Conservation (phyloP, 257 asterid species). For the Sherardia arvensis region DNA sequence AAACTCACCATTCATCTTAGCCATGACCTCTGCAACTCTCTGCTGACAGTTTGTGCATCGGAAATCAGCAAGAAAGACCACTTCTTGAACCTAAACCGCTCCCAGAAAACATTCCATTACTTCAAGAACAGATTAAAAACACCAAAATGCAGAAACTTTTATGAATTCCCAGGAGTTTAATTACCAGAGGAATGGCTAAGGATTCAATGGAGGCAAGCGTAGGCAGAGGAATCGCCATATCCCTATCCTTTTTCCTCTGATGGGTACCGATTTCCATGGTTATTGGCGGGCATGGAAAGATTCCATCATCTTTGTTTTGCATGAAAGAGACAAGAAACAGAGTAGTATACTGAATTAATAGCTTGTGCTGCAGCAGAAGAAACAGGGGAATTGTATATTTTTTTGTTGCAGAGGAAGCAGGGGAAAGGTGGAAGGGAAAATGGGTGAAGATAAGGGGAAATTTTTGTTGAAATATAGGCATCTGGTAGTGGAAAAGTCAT, state of each 20-base stretch:
- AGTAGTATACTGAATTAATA: constrained; percentile 9
- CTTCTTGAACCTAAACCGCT: constrained; percentile 63
- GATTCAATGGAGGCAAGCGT: constrained; percentile 33
- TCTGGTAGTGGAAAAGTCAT: constrained; percentile 15
- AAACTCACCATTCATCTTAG: constrained; percentile 61
- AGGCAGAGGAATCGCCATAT: constrained; percentile 3
- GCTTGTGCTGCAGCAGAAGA: constrained; percentile 14
- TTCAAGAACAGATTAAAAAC: constrained; percentile 2
- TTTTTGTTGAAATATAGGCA: constrained; percentile 1
- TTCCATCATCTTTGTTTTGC: constrained; percentile 1
- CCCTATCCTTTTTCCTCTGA: constrained; percentile 3
- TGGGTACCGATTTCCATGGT: constrained; percentile 5
- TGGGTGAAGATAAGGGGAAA: background rate
- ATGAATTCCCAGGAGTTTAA: background rate
- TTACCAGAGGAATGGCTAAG: constrained; percentile 32
- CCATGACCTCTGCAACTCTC: constrained; percentile 63
- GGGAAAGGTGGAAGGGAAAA: background rate
- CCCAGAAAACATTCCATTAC: background rate
- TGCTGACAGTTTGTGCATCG: constrained; percentile 63
- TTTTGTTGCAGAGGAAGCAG: constrained; percentile 9
- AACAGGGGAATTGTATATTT: constrained; percentile 21
- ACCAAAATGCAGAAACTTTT: constrained; percentile 1
- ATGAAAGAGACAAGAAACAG: constrained; percentile 15
- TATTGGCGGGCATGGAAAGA: constrained; percentile 2
- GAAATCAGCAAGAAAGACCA: constrained; percentile 72